Evolutionary conservation across 257 asterid species (phyloP).

Genomic region (Solanum pinnatisectum): DNA sequence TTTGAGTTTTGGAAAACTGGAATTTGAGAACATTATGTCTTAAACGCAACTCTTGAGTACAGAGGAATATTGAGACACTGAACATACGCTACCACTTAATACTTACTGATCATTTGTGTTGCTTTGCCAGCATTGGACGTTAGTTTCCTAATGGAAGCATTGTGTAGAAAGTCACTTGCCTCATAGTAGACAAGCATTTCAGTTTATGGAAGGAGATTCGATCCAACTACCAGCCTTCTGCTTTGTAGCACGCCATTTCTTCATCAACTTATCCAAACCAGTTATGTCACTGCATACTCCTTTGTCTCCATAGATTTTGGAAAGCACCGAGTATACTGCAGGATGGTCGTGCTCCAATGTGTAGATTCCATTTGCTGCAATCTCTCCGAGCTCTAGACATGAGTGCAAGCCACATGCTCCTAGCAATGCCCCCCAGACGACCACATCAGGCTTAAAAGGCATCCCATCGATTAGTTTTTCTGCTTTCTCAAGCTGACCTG

Average conservation of each 20-base stretch:
- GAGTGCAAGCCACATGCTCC: conserved; percentile 1
- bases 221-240: conserved; percentile 5
- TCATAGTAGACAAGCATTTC: background rate
- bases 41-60: background rate
- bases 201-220: background rate
- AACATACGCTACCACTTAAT: background rate
- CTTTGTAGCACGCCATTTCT: background rate
- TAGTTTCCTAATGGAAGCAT: background rate
- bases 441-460: conserved; percentile 1
- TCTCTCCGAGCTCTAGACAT: background rate
- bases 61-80: background rate
- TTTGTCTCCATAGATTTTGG: background rate
- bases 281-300: background rate
- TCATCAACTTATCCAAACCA: background rate
- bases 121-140: background rate
- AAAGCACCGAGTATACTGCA: background rate
- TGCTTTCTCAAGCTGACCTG: background rate
- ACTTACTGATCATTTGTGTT: background rate
- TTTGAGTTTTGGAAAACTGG: background rate
- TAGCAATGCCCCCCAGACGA: background rate
- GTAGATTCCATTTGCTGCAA: background rate
- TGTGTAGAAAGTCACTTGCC: background rate
- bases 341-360: background rate
- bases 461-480: background rate
- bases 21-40: background rate